Base-by-base conservation (phyloP, 2,329 filamentous ascomycete species). In the Dothideomycetes sp. region DNA sequence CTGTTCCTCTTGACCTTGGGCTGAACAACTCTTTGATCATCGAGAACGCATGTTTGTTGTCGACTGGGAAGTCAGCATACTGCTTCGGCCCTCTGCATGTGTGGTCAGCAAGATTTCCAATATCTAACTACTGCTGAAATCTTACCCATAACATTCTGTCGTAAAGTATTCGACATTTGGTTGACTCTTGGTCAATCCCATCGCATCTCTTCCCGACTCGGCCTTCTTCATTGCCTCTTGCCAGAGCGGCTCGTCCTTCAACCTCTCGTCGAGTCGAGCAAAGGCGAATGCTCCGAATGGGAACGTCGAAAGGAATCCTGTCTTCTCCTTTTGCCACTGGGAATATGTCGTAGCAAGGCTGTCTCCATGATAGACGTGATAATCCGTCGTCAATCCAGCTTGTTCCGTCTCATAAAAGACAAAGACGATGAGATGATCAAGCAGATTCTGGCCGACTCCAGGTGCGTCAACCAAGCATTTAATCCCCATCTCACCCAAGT, bases 211-310 rank as follows among this genome's bases (percentile, higher is more conserved):
- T 4, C 71, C 72, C 18, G 64, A 55, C 24, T 60, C 39, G 17
- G 64, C 55, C 20, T 60, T 38, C 5, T 68, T 63, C 0, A 64
- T 58, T 0, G 74, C 70, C 4, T 64, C 58, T 3, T 63, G 63
- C 77, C 77, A 81, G 5, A 75, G 49, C 3, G 67, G 61, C 1
- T 70, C 69, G 48, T 75, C 63, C 32, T 65, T 59, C 1, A 81
- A 65, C 5, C 76, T 71, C 7, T 76, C 68, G 44, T 79, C 74
- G 0, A 81, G 62, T n/a, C 77, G 68, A 5, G 76, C 71, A 49
- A 69, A 82, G 9, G 69, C 75, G 43, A 80, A 79, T 9, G 67
- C 65, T 28, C 77, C 77, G 38, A 80, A 81, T 8, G 76, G 76
- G 49, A 80, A 79, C 0, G 67, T 70, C 1, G 76, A 73, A 1